These are phyloP conservation scores for Triticum turgidum DNA, from an alignment of 176 grass and related monocot genomes.

Conservation along the genomic window DNA sequence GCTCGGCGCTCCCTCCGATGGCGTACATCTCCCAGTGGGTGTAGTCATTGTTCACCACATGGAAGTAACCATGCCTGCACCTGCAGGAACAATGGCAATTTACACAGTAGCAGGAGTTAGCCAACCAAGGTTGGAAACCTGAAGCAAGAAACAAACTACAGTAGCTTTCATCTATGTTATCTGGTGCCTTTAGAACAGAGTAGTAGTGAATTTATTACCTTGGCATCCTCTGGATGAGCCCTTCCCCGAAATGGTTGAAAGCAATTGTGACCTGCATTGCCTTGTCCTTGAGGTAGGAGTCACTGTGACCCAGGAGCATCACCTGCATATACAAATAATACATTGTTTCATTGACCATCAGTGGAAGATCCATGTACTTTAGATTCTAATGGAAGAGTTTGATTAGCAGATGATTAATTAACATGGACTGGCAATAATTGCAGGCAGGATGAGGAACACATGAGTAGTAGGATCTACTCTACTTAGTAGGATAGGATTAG, in stretches of 20 bases:
- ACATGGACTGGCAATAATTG: slow-evolving; percentile 26
- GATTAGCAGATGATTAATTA: slow-evolving; percentile 13
- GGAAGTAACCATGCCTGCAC: slow-evolving; percentile 69
- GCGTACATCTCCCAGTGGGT: slow-evolving; percentile 78
- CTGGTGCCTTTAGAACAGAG: not conserved
- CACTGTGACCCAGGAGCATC: slow-evolving; percentile 85
- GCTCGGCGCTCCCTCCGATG: slow-evolving; percentile 59
- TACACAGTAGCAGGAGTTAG: not conserved
- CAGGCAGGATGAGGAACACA: slow-evolving; percentile 9
- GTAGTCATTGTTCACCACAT: slow-evolving; percentile 78
- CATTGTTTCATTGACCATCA: slow-evolving; percentile 16
- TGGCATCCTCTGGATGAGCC: slow-evolving; percentile 76
- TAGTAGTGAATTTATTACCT: slow-evolving; percentile 45
- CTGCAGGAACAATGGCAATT: slow-evolving; percentile 34
- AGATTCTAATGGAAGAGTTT: slow-evolving; percentile 21
- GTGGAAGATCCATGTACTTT: slow-evolving; percentile 21
- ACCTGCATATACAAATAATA: slow-evolving; percentile 36
- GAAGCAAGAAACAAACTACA: not conserved
- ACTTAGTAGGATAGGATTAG: slow-evolving; percentile 1
- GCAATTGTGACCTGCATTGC: slow-evolving; percentile 90
- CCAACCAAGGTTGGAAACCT: not conserved
- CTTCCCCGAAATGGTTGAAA: slow-evolving; percentile 90
- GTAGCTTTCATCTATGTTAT: not conserved
- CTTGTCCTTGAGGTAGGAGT: slow-evolving; percentile 81
- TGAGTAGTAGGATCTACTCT: slow-evolving; percentile 7